Percentiles rank a stretch among this genome's conserved stretches.
Evolutionary conservation across 2,329 filamentous ascomycete species (phyloP).

Genomic region (Torrubiella hemipterigena): DNA sequence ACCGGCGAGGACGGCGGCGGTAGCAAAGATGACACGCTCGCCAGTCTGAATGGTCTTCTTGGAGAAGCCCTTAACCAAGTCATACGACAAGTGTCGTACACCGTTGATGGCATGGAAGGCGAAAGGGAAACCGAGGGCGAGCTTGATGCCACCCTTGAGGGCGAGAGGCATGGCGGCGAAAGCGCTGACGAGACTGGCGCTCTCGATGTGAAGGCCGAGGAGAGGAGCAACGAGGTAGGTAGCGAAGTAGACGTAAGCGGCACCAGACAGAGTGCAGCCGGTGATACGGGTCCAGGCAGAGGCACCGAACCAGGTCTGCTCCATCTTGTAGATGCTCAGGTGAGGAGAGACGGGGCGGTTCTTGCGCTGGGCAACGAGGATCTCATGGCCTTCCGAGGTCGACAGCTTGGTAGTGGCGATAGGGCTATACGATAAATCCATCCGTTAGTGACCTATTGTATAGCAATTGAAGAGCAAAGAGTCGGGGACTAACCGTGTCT

Average conservation of each 20-base stretch:
- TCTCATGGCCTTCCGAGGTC: conserved; percentile 38
- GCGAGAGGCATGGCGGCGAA: conserved; percentile 47
- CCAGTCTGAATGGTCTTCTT: conserved; percentile 32
- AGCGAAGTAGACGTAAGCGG: conserved; percentile 67
- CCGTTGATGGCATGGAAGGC: conserved; percentile 46
- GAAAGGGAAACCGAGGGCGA: conserved; percentile 46
- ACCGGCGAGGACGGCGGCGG: conserved; percentile 27
- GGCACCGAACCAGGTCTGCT: conserved; percentile 74
- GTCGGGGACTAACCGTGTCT: conserved; percentile 29
- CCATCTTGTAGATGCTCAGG: conserved; percentile 71
- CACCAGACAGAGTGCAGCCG: conserved; percentile 58
- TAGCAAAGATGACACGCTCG: conserved; percentile 36
- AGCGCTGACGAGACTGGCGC: conserved; percentile 45
- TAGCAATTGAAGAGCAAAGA: conserved; percentile 1
- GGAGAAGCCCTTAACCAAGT: conserved; percentile 37
- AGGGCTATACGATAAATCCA: conserved; percentile 24
- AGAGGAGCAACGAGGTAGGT: conserved; percentile 73
- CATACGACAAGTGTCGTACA: conserved; percentile 40
- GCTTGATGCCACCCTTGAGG: conserved; percentile 45
- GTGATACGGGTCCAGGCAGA: conserved; percentile 71
- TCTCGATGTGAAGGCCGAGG: conserved; percentile 52
- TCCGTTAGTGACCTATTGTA: neutral
- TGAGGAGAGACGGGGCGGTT: conserved; percentile 76
- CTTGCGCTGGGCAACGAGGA: conserved; percentile 73
- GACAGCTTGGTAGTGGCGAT: conserved; percentile 47